These are phyloP conservation scores for Podospora pseudopauciseta DNA, from an alignment of 495 filamentous ascomycete species.

Conservation along the genomic window DNA sequence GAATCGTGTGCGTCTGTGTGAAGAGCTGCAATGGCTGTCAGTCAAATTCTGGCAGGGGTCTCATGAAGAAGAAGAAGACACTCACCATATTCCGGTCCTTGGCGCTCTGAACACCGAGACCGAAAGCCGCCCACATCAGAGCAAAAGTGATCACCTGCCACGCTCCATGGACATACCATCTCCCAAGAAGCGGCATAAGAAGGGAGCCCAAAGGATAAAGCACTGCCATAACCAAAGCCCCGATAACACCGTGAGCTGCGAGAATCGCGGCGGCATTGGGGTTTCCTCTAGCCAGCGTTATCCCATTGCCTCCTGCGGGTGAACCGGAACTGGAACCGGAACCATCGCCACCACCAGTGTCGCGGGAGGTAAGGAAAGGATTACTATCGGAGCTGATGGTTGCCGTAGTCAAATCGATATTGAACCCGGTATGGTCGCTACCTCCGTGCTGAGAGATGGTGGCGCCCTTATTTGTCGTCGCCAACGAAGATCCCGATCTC, in stretches of 20 bases:
- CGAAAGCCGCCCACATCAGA: constrained; percentile 58
- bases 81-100: constrained; percentile 25
- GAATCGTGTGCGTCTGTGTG: constrained; percentile 39
- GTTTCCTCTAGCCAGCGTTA: not conserved
- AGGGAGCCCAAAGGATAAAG: constrained; percentile 57
- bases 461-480: constrained; percentile 47
- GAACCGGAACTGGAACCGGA: constrained; percentile 23
- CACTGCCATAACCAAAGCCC: constrained; percentile 54
- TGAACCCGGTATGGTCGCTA: constrained; percentile 47
- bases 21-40: constrained; percentile 23
- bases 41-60: not conserved
- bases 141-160: constrained; percentile 57
- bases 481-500: constrained; percentile 55
- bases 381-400: constrained; percentile 55
- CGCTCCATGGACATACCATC: constrained; percentile 51
- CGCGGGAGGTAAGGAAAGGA: constrained; percentile 48
- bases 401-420: constrained; percentile 54
- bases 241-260: constrained; percentile 50
- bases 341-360: constrained; percentile 17
- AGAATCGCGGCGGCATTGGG: constrained; percentile 22
- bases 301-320: constrained; percentile 12
- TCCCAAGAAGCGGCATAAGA: constrained; percentile 51
- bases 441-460: constrained; percentile 55
- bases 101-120: constrained; percentile 53
- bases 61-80: not conserved